Percentiles rank a stretch among this genome's conserved stretches.
phyloP scores from a whole-genome alignment of 2,329 filamentous ascomycete genomes.

The Aspergillus ustus region DNA sequence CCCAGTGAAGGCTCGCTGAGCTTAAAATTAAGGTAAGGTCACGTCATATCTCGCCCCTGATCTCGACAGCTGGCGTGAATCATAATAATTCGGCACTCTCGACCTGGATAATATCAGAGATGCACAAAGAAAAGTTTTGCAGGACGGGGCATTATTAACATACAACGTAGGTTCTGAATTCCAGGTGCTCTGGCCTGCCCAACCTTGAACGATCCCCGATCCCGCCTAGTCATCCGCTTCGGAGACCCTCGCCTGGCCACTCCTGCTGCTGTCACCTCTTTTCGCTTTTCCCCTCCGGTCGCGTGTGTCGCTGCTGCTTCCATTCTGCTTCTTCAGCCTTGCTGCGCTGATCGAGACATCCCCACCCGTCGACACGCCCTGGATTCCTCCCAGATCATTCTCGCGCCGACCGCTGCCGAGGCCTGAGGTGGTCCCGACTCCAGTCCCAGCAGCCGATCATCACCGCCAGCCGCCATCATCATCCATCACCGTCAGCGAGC shows the following conservation, averaged over 20 bases:
- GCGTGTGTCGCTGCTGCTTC: slow-evolving; percentile 22
- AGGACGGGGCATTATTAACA: background rate
- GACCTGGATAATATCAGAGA: background rate
- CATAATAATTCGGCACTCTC: background rate
- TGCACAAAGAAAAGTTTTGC: slow-evolving; percentile 1
- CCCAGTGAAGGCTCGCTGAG: background rate
- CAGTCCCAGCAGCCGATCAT: slow-evolving; percentile 19
- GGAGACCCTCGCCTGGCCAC: background rate
- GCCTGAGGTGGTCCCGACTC: slow-evolving; percentile 38
- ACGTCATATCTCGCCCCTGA: slow-evolving; percentile 18
- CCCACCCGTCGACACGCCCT: background rate
- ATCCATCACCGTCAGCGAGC: slow-evolving; percentile 21
- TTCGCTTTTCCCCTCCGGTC: slow-evolving; percentile 20
- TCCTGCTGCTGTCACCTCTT: slow-evolving; percentile 1
- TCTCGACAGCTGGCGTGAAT: background rate
- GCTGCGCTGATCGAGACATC: slow-evolving; percentile 9
- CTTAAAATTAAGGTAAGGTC: slow-evolving; percentile 2
- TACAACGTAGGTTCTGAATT: background rate
- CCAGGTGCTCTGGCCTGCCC: slow-evolving; percentile 2
- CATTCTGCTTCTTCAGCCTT: background rate
- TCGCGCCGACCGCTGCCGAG: slow-evolving; percentile 30
- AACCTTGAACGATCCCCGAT: slow-evolving; percentile 10
- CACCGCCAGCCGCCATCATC: slow-evolving; percentile 24
- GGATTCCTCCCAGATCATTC: slow-evolving; percentile 13
- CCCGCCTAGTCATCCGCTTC: slow-evolving; percentile 10